Percentiles rank a stretch among this genome's conserved stretches.
Conservation (phyloP, 2,329 filamentous ascomycete genomes). For the Juglanconis sp. region DNA sequence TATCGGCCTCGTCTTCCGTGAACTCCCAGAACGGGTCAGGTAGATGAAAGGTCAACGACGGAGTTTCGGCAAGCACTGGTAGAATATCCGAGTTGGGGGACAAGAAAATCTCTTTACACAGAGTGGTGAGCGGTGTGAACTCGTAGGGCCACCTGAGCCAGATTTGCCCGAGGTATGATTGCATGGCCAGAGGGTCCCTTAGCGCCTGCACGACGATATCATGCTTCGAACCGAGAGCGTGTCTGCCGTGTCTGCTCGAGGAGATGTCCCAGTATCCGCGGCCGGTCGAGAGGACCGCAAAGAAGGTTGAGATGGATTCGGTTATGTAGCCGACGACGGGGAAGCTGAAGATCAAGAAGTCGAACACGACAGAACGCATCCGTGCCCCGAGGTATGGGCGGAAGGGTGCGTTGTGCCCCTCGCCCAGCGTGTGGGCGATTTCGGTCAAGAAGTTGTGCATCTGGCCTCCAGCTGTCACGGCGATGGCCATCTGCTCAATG, state of each 20-base stretch:
- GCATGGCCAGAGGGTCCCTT: conserved; percentile 54
- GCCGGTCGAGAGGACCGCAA: conserved; percentile 60
- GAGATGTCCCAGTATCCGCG: conserved; percentile 53
- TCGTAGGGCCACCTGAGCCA: conserved; percentile 82
- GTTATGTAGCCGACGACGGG: conserved; percentile 68
- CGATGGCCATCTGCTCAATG: conserved; percentile 47
- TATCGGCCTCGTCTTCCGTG: conserved; percentile 80
- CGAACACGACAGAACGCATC: conserved; percentile 63
- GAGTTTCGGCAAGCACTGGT: conserved; percentile 57
- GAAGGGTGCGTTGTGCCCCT: conserved; percentile 44
- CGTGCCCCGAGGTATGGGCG: conserved; percentile 57
- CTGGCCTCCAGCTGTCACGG: conserved; percentile 46
- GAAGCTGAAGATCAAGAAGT: conserved; percentile 66
- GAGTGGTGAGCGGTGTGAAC: conserved; percentile 70
- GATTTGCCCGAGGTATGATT: conserved; percentile 63
- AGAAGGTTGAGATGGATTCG: conserved; percentile 64
- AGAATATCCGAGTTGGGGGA: conserved; percentile 46
- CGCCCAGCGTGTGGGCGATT: conserved; percentile 48
- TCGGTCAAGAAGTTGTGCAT: conserved; percentile 53
- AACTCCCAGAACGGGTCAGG: conserved; percentile 70
- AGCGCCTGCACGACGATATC: conserved; percentile 42
- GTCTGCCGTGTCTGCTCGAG: conserved; percentile 22
- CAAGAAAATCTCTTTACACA: conserved; percentile 65
- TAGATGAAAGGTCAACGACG: conserved; percentile 75
- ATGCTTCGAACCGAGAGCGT: conserved; percentile 35